Evolutionary conservation across 495 filamentous ascomycete genomes (phyloP), one percentile per base, ranked within the genome.

Genomic region (Penicillium waksmanii): DNA sequence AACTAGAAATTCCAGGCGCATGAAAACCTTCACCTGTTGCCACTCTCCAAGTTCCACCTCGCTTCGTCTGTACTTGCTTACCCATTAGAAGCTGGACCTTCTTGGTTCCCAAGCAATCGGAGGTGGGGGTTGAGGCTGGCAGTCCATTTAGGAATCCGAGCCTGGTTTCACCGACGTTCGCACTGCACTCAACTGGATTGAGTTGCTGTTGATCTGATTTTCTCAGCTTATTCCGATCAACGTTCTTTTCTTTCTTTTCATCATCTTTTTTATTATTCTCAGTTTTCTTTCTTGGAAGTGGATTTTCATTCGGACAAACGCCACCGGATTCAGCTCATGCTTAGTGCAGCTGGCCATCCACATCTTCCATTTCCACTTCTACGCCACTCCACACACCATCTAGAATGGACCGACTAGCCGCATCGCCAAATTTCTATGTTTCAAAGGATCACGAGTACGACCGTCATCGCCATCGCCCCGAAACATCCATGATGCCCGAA

Each of bases 321-420:
- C 40, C 40, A 43, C 38, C 35, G 19, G 25, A 36, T 53, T 64
- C 55, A 57, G 52, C 63, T 55, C 56, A 58, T 60, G 47, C 34
- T 40, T 53, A 49, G 31, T 44, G 44, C 56, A 31, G 33, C 52
- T 55, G 44, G 52, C 27, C 27, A 31, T 31, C 27, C 27, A 31
- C 27, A 31, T 31, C 27, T 9, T 31, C 25, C 31, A 46, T 17
- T 7, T 53, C 44, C 50, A 55, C 42, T 50, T 31, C 43, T 51
- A 55, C 68, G 76, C 70, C 69, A 67, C 73, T 62, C 38, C 25
- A 43, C 54, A 40, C 36, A 40, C 27, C 27, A 31, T 71, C 61
- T 76, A 75, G 73, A 62, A 89, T 88, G 85, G 83, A 87, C 63
- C 78, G 76, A 68, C 70, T 82, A 57, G 77, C 80, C 40, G 73